phyloP scores from a whole-genome alignment of 495 filamentous ascomycete species.

The Hypomontagnella monticulosa region DNA sequence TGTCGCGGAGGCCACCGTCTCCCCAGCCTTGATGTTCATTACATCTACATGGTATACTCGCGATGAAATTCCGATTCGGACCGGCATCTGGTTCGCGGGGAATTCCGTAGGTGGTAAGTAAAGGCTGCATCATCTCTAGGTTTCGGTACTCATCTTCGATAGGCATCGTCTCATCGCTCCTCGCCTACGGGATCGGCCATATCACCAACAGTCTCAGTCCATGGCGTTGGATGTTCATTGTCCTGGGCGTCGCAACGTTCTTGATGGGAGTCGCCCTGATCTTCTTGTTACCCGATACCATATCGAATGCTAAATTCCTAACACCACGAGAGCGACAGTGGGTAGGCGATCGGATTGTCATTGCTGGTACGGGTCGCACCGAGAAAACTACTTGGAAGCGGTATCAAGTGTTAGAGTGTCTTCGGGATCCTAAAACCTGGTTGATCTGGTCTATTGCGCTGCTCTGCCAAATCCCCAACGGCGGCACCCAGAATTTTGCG shows the following conservation, averaged over 20 bases:
- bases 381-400: constrained; percentile 49
- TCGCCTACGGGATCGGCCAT: constrained; percentile 59
- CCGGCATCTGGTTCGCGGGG: constrained; percentile 54
- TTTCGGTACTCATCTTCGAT: constrained; percentile 5
- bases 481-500: constrained; percentile 55
- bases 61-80: constrained; percentile 49
- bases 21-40: constrained; percentile 49
- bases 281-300: constrained; percentile 47
- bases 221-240: constrained; percentile 53
- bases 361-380: constrained; percentile 49
- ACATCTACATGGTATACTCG: constrained; percentile 51
- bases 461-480: constrained; percentile 56
- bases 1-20: constrained; percentile 62
- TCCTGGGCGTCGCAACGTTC: constrained; percentile 48
- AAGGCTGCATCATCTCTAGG: background rate
- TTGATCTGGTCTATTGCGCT: constrained; percentile 51
- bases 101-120: constrained; percentile 45
- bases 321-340: constrained; percentile 41
- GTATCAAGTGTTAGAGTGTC: constrained; percentile 51
- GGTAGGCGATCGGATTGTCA: constrained; percentile 49
- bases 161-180: constrained; percentile 53
- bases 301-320: constrained; percentile 44
- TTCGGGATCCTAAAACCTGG: constrained; percentile 56
- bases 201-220: constrained; percentile 42
- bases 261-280: constrained; percentile 43